Evolutionary conservation across 192 early-diverging fungal genomes (phyloP).

Genomic region (Backusella tuberculispora): DNA sequence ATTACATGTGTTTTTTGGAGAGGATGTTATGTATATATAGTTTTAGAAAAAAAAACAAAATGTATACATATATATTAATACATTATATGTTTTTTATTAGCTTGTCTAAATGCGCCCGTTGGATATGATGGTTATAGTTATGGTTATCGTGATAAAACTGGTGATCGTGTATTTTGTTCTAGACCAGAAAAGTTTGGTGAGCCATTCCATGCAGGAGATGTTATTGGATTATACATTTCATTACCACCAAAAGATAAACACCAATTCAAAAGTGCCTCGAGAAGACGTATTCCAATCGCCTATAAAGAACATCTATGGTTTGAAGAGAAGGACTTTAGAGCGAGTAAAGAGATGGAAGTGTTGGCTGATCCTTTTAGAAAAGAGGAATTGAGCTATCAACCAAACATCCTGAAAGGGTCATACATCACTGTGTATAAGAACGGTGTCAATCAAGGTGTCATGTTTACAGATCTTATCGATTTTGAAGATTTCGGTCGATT

Average conservation of each 20-base stretch:
- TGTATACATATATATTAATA: slow-evolving; percentile 7
- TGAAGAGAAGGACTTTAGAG: slow-evolving; percentile 58
- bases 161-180: slow-evolving; percentile 63
- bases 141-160: slow-evolving; percentile 64
- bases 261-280: slow-evolving; percentile 45
- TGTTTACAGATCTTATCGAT: slow-evolving; percentile 57
- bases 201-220: slow-evolving; percentile 62
- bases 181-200: slow-evolving; percentile 54
- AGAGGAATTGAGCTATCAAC: neutral
- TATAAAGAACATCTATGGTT: slow-evolving; percentile 59
- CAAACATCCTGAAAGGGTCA: slow-evolving; percentile 52
- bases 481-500: slow-evolving; percentile 41
- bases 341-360: slow-evolving; percentile 54
- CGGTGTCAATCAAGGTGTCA: slow-evolving; percentile 58
- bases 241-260: slow-evolving; percentile 48
- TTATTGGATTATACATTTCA: slow-evolving; percentile 64
- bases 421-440: slow-evolving; percentile 69
- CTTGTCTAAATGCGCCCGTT: slow-evolving; percentile 63
- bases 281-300: slow-evolving; percentile 53
- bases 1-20: neutral
- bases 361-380: slow-evolving; percentile 45
- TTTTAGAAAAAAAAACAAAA: neutral
- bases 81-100: slow-evolving; percentile 26
- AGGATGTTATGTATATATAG: neutral
- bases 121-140: slow-evolving; percentile 72